These are phyloP conservation scores for Atalantia buxifolia DNA, from an alignment of 345 rosid species.

Conservation along the genomic window DNA sequence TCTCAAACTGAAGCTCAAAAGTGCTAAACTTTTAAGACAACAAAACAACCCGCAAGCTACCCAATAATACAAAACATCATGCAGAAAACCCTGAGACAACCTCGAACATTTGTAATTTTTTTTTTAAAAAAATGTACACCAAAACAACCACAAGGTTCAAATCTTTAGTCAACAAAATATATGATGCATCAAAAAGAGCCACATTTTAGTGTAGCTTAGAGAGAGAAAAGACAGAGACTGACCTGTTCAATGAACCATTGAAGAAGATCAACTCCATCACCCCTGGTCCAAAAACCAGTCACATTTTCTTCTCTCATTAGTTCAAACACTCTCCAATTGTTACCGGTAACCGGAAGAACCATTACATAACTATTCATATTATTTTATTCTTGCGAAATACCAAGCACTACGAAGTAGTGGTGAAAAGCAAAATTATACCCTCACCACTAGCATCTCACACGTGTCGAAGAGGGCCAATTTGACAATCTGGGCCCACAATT, in stretches of 20 bases:
- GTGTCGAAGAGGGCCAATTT: neutral
- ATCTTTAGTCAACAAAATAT: neutral
- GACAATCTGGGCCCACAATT: neutral
- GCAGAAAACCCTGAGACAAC: conserved; percentile 6
- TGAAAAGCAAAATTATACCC: neutral
- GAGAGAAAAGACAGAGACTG: conserved; percentile 8
- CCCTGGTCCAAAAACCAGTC: conserved; percentile 17
- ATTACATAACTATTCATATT: neutral
- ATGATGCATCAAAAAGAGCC: conserved; percentile 10
- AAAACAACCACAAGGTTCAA: neutral
- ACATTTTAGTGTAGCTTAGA: neutral
- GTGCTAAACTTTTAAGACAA: neutral
- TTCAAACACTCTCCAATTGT: conserved; percentile 17
- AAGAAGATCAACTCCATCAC: conserved; percentile 1
- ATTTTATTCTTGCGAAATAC: neutral
- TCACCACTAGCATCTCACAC: conserved; percentile 6
- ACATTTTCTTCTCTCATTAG: conserved; percentile 11
- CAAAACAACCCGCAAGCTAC: neutral
- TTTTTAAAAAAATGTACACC: neutral
- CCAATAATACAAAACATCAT: neutral
- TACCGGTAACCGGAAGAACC: conserved; percentile 29
- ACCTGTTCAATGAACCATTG: conserved; percentile 23
- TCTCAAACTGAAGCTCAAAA: conserved; percentile 3
- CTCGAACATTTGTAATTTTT: neutral
- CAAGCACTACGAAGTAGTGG: neutral